Evolutionary conservation across 225 moss, liverwort and hornwort species (phyloP).

Genomic region (Polytrichum commune): DNA sequence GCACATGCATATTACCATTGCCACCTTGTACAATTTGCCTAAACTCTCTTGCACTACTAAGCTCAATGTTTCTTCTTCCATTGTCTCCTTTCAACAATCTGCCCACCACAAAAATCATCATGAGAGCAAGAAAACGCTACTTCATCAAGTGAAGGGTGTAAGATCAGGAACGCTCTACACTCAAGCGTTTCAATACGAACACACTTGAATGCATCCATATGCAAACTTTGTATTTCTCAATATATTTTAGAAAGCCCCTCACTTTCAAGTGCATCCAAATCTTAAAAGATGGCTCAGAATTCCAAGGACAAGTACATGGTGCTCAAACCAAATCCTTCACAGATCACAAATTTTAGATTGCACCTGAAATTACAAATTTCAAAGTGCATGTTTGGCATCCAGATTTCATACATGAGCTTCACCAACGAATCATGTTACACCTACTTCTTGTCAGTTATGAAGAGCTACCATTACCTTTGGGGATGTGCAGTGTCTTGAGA

Average conservation of each 20-base stretch:
- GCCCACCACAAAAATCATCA: not conserved
- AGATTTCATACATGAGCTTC: not conserved
- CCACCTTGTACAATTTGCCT: not conserved
- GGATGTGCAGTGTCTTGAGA: not conserved
- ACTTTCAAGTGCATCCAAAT: not conserved
- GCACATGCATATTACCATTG: not conserved
- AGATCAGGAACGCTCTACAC: not conserved
- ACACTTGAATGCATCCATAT: not conserved
- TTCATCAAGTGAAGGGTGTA: not conserved
- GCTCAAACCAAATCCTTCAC: not conserved
- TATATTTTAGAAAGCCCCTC: not conserved
- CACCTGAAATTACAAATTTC: no score
- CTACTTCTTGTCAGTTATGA: not conserved
- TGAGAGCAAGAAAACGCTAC: not conserved
- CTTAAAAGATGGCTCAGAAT: not conserved
- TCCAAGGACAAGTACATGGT: not conserved
- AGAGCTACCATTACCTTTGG: not conserved
- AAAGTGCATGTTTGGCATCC: no score
- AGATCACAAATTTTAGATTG: constrained; percentile 4
- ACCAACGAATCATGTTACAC: not conserved
- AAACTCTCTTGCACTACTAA: not conserved
- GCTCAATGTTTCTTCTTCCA: not conserved
- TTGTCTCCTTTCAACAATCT: not conserved
- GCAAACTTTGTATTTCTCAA: constrained; percentile 3
- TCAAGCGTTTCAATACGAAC: not conserved